phyloP scores from a whole-genome alignment of 352 stramenopile genomes.

The Phytophthora vignae region DNA sequence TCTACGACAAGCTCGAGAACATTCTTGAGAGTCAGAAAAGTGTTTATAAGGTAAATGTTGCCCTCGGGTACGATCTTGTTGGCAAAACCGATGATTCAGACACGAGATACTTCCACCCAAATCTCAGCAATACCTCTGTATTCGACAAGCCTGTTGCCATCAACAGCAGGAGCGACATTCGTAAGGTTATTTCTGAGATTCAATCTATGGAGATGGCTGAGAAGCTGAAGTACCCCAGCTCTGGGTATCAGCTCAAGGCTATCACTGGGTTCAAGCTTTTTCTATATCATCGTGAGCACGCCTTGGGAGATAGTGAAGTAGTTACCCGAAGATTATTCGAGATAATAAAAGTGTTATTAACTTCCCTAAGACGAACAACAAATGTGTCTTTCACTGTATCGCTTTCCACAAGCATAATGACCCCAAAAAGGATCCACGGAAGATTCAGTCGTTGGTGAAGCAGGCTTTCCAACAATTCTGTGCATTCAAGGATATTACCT shows the following conservation, averaged over 20 bases:
- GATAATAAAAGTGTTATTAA: constrained; percentile 14
- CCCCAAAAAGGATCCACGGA: neutral
- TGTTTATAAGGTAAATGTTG: constrained; percentile 18
- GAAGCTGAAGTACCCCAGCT: constrained; percentile 24
- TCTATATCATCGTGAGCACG: constrained; percentile 27
- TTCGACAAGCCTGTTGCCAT: constrained; percentile 18
- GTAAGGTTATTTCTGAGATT: constrained; percentile 20
- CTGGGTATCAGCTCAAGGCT: constrained; percentile 18
- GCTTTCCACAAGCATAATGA: neutral
- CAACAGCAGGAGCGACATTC: constrained; percentile 28
- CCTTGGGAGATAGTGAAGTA: constrained; percentile 17
- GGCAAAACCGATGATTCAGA: constrained; percentile 1
- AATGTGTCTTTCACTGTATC: constrained; percentile 14
- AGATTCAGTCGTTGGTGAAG: constrained; percentile 2
- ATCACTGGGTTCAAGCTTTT: constrained; percentile 29
- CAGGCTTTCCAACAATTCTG: constrained; percentile 3
- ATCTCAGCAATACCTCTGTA: constrained; percentile 13
- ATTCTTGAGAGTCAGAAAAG: constrained; percentile 2
- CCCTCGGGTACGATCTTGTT: constrained; percentile 14
- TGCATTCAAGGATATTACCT: constrained; percentile 8
- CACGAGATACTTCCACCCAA: constrained; percentile 1
- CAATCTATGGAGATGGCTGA: constrained; percentile 29
- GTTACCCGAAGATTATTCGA: constrained; percentile 4
- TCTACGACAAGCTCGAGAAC: constrained; percentile 19
- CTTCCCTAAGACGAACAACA: constrained; percentile 22